phyloP scores from a whole-genome alignment of 164 flowering plant species.

The Brasenia schreberi region DNA sequence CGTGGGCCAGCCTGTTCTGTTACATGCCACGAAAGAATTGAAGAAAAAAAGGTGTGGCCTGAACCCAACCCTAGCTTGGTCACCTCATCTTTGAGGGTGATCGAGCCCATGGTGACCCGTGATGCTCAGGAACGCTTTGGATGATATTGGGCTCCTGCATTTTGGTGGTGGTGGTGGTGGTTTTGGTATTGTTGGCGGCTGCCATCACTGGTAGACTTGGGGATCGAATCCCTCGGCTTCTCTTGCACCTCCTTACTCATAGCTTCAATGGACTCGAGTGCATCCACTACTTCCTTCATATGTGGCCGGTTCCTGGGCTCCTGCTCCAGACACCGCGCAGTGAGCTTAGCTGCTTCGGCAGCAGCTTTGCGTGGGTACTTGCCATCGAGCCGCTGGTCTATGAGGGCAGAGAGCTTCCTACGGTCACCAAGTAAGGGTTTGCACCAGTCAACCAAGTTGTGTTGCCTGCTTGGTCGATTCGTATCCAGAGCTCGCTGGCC shows the following conservation, averaged over 20 bases:
- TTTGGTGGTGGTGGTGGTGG: too few relatives aligned
- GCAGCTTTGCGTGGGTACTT: constrained; percentile 48
- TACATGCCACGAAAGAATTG: too few relatives aligned
- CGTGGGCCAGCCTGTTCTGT: too few relatives aligned
- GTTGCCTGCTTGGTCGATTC: constrained; percentile 50
- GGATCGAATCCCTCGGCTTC: not conserved
- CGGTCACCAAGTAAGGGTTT: constrained; percentile 41
- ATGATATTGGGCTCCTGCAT: too few relatives aligned
- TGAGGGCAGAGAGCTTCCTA: constrained; percentile 33
- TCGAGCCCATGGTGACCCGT: too few relatives aligned
- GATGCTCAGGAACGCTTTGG: too few relatives aligned
- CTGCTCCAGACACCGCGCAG: constrained; percentile 36
- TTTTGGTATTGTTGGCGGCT: too few relatives aligned
- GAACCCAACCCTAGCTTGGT: too few relatives aligned
- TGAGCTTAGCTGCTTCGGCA: constrained; percentile 40
- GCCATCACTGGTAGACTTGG: too few relatives aligned
- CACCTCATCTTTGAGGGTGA: too few relatives aligned
- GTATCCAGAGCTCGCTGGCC: constrained; percentile 63
- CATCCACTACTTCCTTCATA: constrained; percentile 59
- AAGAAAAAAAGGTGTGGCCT: too few relatives aligned
- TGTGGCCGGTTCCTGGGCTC: constrained; percentile 63
- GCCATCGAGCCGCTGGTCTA: constrained; percentile 54
- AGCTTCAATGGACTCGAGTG: constrained; percentile 31
- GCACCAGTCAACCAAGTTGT: constrained; percentile 56
- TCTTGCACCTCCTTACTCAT: constrained; percentile 23